A percentile compares a stretch with the other conserved stretches of the same genome.
Evolutionary conservation across 805 yeast species (phyloP).

Genomic region (Candida odintsovae): DNA sequence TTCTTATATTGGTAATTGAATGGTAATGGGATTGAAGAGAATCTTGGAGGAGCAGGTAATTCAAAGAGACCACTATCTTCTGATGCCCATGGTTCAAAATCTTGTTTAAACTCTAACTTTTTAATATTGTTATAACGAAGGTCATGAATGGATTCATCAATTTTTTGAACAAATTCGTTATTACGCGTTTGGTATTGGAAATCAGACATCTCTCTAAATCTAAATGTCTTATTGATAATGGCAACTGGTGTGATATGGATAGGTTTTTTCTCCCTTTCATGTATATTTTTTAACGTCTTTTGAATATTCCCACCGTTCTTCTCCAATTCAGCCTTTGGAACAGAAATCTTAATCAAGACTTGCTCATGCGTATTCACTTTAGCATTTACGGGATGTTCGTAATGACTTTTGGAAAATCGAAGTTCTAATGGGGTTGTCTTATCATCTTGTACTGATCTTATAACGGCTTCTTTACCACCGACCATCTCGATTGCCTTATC

Average conservation of each 20-base stretch:
- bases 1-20: conserved; percentile 72
- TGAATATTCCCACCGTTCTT: conserved; percentile 36
- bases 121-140: conserved; percentile 39
- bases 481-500: conserved; percentile 61
- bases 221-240: conserved; percentile 59
- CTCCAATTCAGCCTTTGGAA: conserved; percentile 50
- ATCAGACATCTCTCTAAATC: conserved; percentile 83
- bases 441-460: conserved; percentile 27
- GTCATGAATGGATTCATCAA: conserved; percentile 34
- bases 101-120: conserved; percentile 30
- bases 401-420: conserved; percentile 30
- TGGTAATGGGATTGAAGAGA: conserved; percentile 72
- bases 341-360: conserved; percentile 48
- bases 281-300: conserved; percentile 32
- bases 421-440: conserved; percentile 32
- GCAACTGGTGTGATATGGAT: conserved; percentile 56
- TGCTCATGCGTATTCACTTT: conserved; percentile 48
- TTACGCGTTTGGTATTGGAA: conserved; percentile 68
- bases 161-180: conserved; percentile 41
- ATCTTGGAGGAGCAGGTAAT: conserved; percentile 82
- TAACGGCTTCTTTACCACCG: conserved; percentile 48
- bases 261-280: conserved; percentile 26
- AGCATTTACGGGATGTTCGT: conserved; percentile 61
- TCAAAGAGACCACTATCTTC: conserved; percentile 32
- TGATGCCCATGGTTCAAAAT: conserved; percentile 30